Evolutionary conservation across 768 basidiomycete species (phyloP).

Genomic region (Clitopilus passeckerianus): DNA sequence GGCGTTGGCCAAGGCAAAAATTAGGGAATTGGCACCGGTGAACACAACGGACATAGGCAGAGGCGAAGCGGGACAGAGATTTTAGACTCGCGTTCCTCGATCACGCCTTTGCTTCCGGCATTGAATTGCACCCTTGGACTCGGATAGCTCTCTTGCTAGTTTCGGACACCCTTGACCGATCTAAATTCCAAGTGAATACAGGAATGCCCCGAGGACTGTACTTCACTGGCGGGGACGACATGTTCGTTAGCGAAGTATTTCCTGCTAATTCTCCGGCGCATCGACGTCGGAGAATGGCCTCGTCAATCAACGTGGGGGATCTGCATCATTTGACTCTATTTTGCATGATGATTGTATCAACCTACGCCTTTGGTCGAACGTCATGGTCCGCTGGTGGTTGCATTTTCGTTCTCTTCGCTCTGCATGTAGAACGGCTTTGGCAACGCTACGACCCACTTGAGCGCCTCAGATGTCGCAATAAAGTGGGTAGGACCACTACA

Average conservation of each 20-base stretch:
- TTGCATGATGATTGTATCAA: neutral
- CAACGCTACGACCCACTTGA: neutral
- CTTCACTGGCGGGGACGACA: neutral
- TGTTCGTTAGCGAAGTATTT: neutral
- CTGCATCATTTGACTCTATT: neutral
- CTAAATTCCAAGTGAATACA: neutral
- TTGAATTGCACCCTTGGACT: neutral
- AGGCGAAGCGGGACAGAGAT: slow-evolving; percentile 23
- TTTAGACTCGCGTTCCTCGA: neutral
- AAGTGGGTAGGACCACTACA: neutral
- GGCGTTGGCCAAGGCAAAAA: slow-evolving; percentile 31
- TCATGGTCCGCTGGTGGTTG: neutral
- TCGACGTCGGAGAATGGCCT: neutral
- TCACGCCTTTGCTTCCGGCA: neutral
- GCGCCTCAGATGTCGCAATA: neutral
- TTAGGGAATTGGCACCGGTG: slow-evolving; percentile 15
- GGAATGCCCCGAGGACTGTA: neutral
- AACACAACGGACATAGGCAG: slow-evolving; percentile 17
- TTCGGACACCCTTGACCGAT: neutral
- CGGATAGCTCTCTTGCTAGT: too few relatives aligned
- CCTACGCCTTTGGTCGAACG: neutral
- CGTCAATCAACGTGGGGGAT: neutral
- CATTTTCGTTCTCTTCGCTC: neutral
- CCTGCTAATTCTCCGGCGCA: neutral
- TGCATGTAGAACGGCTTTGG: neutral